These are phyloP conservation scores for Apiotrichum brassicae DNA, from an alignment of 1,284 basidiomycete species.

Conservation along the genomic window DNA sequence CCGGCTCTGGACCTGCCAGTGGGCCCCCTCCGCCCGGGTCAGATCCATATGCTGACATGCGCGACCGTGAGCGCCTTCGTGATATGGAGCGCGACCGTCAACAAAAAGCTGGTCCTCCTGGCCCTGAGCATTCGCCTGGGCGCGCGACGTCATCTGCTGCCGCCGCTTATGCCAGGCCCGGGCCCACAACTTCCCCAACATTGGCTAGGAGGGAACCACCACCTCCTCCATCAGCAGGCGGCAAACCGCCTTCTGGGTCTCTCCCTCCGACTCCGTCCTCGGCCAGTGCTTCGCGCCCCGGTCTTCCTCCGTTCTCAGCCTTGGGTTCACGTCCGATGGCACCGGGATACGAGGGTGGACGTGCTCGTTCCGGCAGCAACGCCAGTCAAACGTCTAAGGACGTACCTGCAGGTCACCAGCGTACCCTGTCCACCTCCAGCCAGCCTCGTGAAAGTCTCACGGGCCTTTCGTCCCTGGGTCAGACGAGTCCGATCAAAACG, in stretches of 20 bases:
- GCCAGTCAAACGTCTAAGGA: slow-evolving; percentile 11
- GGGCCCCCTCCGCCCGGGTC: neutral
- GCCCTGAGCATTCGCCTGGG: slow-evolving; percentile 9
- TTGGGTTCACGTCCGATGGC: slow-evolving; percentile 9
- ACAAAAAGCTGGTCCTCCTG: neutral
- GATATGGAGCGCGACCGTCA: slow-evolving; percentile 1
- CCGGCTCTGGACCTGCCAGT: neutral
- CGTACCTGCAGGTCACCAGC: slow-evolving; percentile 9
- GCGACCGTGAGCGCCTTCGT: slow-evolving; percentile 2
- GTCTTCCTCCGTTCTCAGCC: slow-evolving; percentile 9
- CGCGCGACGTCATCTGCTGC: neutral
- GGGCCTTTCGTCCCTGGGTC: slow-evolving; percentile 10
- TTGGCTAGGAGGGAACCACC: slow-evolving; percentile 9
- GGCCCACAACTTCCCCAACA: slow-evolving; percentile 12
- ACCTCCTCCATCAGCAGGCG: neutral
- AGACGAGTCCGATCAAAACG: slow-evolving; percentile 13
- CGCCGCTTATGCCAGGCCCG: neutral
- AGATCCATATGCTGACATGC: neutral
- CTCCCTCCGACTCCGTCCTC: neutral
- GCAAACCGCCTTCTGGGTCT: slow-evolving; percentile 9
- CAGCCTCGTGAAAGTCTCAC: slow-evolving; percentile 9
- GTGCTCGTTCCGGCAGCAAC: slow-evolving; percentile 8
- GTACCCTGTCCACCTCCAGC: slow-evolving; percentile 13
- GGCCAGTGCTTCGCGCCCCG: neutral
- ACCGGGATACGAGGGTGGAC: slow-evolving; percentile 8